phyloP scores from a whole-genome alignment of 1,284 basidiomycete species.

The Amylostereum areolatum region DNA sequence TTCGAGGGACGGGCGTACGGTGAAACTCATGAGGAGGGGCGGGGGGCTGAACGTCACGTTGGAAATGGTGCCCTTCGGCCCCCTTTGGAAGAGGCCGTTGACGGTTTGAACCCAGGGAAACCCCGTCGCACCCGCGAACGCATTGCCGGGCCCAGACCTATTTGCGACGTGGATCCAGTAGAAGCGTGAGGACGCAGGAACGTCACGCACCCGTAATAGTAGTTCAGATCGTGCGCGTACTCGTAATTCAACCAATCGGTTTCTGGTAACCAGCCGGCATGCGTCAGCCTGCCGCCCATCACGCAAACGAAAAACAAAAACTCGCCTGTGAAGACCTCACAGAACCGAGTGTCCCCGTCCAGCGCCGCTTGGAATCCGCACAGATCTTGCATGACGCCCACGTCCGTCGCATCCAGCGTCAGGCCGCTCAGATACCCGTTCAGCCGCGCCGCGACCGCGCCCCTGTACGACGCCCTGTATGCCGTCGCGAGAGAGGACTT shows the following conservation, averaged over 20 bases:
- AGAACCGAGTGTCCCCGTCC: conserved; percentile 33
- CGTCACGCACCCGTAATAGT: conserved; percentile 34
- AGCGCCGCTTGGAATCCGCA: conserved; percentile 35
- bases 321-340: conserved; percentile 9
- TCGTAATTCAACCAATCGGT: conserved; percentile 49
- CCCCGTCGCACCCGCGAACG: conserved; percentile 31
- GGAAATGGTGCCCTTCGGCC: conserved; percentile 21
- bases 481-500: conserved; percentile 19
- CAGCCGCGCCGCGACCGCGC: conserved; percentile 25
- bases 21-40: conserved; percentile 36
- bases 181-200: not conserved
- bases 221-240: conserved; percentile 50
- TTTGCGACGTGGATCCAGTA: not conserved
- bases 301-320: not conserved
- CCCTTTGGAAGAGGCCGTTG: conserved; percentile 28
- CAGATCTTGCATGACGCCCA: conserved; percentile 38
- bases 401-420: conserved; percentile 24
- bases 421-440: conserved; percentile 32
- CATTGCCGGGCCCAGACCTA: conserved; percentile 37
- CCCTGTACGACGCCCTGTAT: conserved; percentile 28
- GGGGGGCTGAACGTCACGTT: conserved; percentile 28
- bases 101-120: conserved; percentile 36
- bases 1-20: conserved; percentile 20
- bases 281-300: not conserved
- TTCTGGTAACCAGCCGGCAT: conserved; percentile 23